Evolutionary conservation across 305 asterid genomes (phyloP), one percentile per base, ranked within the genome.

Genomic region (Stenogyne calaminthoides): DNA sequence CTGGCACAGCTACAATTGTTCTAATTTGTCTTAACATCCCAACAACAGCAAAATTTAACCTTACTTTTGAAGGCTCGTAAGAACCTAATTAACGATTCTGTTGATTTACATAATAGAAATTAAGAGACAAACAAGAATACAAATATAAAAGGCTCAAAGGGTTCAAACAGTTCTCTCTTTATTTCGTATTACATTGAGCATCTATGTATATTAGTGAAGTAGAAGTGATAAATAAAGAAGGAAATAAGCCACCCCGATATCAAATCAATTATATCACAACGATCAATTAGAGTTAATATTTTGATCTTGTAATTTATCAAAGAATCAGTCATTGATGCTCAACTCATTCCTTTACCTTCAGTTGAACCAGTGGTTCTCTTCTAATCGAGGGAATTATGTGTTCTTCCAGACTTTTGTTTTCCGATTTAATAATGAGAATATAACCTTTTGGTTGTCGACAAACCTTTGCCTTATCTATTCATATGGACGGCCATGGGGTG

Each of bases 31-130:
- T 15, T 74, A 36, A 29, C 60, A 72, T 22, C 63, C 52, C 37
- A 54, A 61, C 57, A 34, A 34, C 65, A 39, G 64, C 47, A 29
- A n/a, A 37, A 77, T 34, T 62, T 69, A 29, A 32, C 36, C 51
- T 62, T 57, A 32, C 54, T 70, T 64, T 37, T 49, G 63, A 70
- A 51, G 69, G 66, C 25, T 61, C 20, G 42, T 14, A 42, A 66
- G 39, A 60, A 60, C 20, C 44, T 60, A 6, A 20, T 5, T 4
- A 57, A 57, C 14, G 18, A 14, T 47, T 47, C 18, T 47, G 25
- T 47, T 47, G 56, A n/a, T 5, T 49, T 49, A n/a, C 56, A 49
- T 49, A 16, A 49, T 14, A 49, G 29, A 25, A 25, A 12, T 54
- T 14, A 54, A 54, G 18, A 9, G 29, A 54, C 4, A 54, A 47